Percentiles rank a stretch among this genome's conserved stretches.
Evolutionary conservation across 2,329 filamentous ascomycete species (phyloP).

Genomic region (Arachnopeziza araneosa): DNA sequence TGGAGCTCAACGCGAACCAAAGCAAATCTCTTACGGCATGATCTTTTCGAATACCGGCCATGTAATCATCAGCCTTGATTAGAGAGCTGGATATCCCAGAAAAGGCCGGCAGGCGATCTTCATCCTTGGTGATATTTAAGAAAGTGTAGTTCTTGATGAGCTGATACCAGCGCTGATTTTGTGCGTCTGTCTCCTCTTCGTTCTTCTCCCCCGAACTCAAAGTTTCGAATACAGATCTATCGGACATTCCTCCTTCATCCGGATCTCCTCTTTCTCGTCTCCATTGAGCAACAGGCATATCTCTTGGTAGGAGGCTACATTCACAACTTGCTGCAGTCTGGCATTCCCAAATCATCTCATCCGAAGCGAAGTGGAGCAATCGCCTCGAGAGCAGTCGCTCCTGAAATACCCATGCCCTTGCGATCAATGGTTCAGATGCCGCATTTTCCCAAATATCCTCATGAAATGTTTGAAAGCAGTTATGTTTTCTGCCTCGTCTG

Average conservation of each 20-base stretch:
- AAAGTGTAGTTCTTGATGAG: not conserved
- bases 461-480: not conserved
- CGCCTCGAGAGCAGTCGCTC: conserved; percentile 15
- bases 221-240: not conserved
- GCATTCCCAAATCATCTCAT: conserved; percentile 23
- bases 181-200: not conserved
- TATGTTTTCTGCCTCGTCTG: not conserved
- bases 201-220: not conserved
- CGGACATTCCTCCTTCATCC: not conserved
- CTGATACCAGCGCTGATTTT: not conserved
- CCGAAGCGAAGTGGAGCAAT: conserved; percentile 17
- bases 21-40: not conserved
- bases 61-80: not conserved
- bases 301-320: not conserved
- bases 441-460: not conserved
- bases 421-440: not conserved
- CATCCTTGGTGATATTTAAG: not conserved
- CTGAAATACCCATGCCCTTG: not conserved
- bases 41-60: not conserved
- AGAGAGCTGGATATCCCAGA: not conserved
- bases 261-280: not conserved
- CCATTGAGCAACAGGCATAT: not conserved
- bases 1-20: not conserved
- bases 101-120: not conserved
- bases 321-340: conserved; percentile 3